Percentiles rank a stretch among this genome's conserved stretches.
Conservation (phyloP, 257 asterid species). For the Solanum habrochaites region DNA sequence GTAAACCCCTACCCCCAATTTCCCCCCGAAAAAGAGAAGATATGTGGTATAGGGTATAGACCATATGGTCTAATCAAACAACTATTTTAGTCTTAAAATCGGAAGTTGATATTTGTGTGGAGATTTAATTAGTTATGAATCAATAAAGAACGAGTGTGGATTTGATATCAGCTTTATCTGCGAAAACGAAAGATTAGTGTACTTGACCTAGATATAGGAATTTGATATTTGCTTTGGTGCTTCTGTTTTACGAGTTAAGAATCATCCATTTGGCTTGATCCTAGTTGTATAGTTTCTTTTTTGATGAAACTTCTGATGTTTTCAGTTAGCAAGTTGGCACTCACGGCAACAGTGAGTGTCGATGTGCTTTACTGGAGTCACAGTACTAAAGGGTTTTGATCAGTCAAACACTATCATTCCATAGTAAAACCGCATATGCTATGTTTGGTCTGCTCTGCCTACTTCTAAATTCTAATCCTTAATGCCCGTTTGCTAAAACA, state of each 20-base stretch:
- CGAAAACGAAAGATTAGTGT: background rate
- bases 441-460: background rate
- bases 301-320: background rate
- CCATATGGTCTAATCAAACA: background rate
- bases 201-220: background rate
- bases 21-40: background rate
- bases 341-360: background rate
- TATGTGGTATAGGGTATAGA: background rate
- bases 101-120: background rate
- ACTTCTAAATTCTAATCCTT: background rate
- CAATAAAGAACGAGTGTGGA: background rate
- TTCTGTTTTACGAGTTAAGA: background rate
- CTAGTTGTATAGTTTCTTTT: background rate
- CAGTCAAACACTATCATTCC: background rate
- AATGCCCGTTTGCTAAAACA: background rate
- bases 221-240: background rate
- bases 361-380: background rate
- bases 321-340: background rate
- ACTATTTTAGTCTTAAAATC: background rate
- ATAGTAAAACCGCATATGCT: background rate
- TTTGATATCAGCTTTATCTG: background rate
- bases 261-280: background rate
- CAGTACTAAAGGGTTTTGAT: background rate
- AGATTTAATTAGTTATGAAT: background rate
- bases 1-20: background rate